These are phyloP conservation scores for Aspergillus heteromorphus DNA, from an alignment of 495 filamentous ascomycete genomes.

Conservation along the genomic window DNA sequence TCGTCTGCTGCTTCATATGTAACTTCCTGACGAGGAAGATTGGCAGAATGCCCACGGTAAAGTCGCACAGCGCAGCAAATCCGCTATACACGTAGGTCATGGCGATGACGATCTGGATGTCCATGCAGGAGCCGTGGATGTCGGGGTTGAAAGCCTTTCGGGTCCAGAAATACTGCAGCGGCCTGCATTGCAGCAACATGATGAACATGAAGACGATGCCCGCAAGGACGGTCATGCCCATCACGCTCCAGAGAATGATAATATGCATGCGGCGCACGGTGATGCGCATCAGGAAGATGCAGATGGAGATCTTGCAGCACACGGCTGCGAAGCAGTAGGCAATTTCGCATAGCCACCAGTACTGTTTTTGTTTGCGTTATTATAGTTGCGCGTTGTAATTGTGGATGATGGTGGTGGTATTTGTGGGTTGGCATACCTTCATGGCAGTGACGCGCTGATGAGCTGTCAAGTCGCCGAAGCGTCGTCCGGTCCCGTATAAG, in stretches of 20 bases:
- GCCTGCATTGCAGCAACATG: constrained; percentile 40
- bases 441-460: constrained; percentile 31
- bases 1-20: constrained; percentile 34
- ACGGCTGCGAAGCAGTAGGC: constrained; percentile 40
- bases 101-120: constrained; percentile 28
- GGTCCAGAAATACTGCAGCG: constrained; percentile 39
- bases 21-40: constrained; percentile 33
- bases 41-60: constrained; percentile 36
- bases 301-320: constrained; percentile 39
- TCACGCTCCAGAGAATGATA: constrained; percentile 34
- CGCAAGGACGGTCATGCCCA: constrained; percentile 28
- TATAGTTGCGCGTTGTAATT: background rate
- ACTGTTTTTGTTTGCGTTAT: constrained; percentile 16
- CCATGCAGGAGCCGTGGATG: constrained; percentile 33
- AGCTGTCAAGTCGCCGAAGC: constrained; percentile 20
- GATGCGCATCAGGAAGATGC: constrained; percentile 44
- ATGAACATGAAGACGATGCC: constrained; percentile 37
- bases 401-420: background rate
- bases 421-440: constrained; percentile 20
- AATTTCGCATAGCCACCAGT: constrained; percentile 41
- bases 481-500: constrained; percentile 31
- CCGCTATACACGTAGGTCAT: constrained; percentile 42
- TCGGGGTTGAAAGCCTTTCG: constrained; percentile 20
- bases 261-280: constrained; percentile 31
- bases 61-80: constrained; percentile 37